Base-by-base conservation (phyloP, 352 stramenopile species). In the Phytophthora podocarpi region DNA sequence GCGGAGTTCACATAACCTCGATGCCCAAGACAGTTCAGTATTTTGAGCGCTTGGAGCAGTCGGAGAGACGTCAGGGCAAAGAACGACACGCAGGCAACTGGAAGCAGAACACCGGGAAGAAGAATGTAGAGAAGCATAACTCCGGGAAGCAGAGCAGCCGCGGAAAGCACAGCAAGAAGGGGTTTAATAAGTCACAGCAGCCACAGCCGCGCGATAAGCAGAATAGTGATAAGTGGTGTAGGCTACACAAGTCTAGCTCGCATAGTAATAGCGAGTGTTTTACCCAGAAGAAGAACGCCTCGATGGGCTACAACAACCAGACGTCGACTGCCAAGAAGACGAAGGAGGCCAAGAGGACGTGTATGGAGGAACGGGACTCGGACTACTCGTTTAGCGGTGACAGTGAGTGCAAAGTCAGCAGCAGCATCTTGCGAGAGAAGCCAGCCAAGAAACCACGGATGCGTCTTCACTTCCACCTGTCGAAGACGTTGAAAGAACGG, bases 261-360 rank as follows among this genome's bases (percentile, higher is more conserved):
- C 35, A 57, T 32, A 58, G 46, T 26, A 45, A 64, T n/a, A 47
- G 24, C 7, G 37, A 64, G 13, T 64, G 36, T 21, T 64, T 64
- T 8, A 52, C 46, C 0, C 56, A 64, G 8, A 7, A 57, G 7
- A n/a, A n/a, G n/a, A n/a, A n/a, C n/a, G n/a, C n/a, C n/a, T n/a
- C n/a, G n/a, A n/a, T n/a, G n/a, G n/a, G n/a, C n/a, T n/a, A n/a
- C n/a, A n/a, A n/a, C 21, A 35, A 26, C 15, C 18, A 18, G 12
- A 43, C 16, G 4, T 1, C 15, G 13, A n/a, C 1, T 11, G 40
- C 32, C 1, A 61, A 53, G 41, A 61, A 61, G 7, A 15, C 41
- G 1, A 32, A 53, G 5, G 26, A 39, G 18, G 31, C 32, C 1
- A 50, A 45, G 16, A n/a, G 8, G 2, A 37, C 30, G 5, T 0